Conservation (phyloP, 805 yeast species). For the Myxozyma melibiosi region DNA sequence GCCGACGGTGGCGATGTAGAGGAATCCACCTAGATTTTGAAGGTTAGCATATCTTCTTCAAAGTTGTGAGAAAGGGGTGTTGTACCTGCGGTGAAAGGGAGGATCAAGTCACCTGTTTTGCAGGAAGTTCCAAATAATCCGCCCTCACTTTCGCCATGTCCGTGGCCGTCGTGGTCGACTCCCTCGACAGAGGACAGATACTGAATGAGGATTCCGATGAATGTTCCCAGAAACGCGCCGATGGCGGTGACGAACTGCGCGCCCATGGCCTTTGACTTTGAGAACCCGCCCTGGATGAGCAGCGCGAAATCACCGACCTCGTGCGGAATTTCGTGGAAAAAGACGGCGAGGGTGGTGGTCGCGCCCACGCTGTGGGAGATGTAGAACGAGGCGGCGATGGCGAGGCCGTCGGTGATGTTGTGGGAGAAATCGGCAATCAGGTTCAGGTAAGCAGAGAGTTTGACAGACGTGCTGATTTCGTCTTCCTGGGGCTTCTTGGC, state of each 20-base stretch:
- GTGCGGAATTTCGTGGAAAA: conserved; percentile 80
- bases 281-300: conserved; percentile 66
- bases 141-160: conserved; percentile 19
- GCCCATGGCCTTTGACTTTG: conserved; percentile 64
- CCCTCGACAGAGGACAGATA: conserved; percentile 27
- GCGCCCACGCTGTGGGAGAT: conserved; percentile 62
- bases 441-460: conserved; percentile 63
- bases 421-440: conserved; percentile 72
- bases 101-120: conserved; percentile 52
- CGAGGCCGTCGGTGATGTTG: conserved; percentile 76
- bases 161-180: conserved; percentile 24
- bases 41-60: not conserved
- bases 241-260: conserved; percentile 67
- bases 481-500: not conserved
- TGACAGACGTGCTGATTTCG: conserved; percentile 38
- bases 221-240: conserved; percentile 68
- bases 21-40: conserved; percentile 49
- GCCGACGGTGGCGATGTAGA: conserved; percentile 72
- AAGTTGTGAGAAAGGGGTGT: not conserved
- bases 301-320: conserved; percentile 80
- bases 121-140: conserved; percentile 58
- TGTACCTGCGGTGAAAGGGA: conserved; percentile 72
- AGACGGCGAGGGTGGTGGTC: conserved; percentile 68
- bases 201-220: conserved; percentile 59
- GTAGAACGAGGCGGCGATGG: conserved; percentile 71